A percentile compares a stretch with the other conserved stretches of the same genome.
Evolutionary conservation across 2,329 filamentous ascomycete genomes (phyloP).

Genomic region (Ramichloridium luteum): DNA sequence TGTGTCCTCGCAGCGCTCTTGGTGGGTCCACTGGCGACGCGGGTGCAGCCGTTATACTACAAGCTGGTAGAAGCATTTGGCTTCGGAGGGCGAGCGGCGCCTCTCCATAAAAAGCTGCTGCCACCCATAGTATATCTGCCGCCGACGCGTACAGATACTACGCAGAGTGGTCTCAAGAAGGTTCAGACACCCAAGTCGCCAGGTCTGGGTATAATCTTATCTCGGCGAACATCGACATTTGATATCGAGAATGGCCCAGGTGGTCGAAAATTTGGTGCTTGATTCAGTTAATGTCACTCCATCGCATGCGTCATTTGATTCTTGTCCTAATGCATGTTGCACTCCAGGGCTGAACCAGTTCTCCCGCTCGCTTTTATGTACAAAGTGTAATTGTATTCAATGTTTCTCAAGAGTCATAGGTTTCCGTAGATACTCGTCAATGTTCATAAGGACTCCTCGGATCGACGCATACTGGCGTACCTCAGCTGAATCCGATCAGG

Average conservation of each 20-base stretch:
- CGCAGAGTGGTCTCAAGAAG: not conserved
- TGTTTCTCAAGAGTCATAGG: not conserved
- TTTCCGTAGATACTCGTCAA: not conserved
- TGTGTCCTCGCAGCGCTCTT: conserved; percentile 5
- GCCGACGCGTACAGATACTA: not conserved
- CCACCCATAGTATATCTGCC: not conserved
- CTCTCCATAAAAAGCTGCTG: not conserved
- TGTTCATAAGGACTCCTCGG: conserved; percentile 1
- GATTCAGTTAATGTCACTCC: not conserved
- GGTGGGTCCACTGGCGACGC: not conserved
- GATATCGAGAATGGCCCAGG: not conserved
- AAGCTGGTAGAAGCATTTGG: not conserved
- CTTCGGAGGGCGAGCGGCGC: not conserved
- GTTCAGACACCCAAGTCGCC: not conserved
- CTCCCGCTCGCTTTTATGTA: too few species aligned
- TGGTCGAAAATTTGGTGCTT: not conserved
- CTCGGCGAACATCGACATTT: not conserved
- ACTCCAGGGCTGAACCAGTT: too few species aligned
- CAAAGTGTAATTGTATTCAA: too few species aligned
- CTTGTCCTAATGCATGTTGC: too few species aligned
- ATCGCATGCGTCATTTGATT: not conserved
- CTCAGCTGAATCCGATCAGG: too few species aligned
- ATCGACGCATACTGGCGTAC: too few species aligned
- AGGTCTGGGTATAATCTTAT: not conserved
- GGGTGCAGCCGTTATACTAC: not conserved